phyloP scores from a whole-genome alignment of 257 asterid genomes.

The Gynochthodes officinalis region DNA sequence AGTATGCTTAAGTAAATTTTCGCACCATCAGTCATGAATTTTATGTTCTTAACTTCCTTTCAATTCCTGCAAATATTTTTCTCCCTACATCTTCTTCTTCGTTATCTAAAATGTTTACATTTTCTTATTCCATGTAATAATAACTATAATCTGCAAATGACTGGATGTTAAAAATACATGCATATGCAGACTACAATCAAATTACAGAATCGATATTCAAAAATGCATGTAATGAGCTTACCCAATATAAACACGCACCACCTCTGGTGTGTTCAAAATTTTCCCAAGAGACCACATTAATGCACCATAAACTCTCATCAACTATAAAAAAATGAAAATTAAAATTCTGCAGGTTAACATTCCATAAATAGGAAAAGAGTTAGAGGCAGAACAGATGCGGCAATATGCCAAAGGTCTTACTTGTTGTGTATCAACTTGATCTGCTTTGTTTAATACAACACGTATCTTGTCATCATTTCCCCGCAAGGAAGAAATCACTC shows the following conservation, averaged over 20 bases:
- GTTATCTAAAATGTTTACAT: neutral
- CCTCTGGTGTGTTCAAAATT: slow-evolving; percentile 91
- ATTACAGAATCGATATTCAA: too few species aligned
- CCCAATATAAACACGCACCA: slow-evolving; percentile 93
- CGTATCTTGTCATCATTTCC: slow-evolving; percentile 98
- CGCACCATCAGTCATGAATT: neutral
- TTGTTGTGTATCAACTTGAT: slow-evolving; percentile 96
- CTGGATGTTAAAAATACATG: neutral
- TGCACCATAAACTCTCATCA: slow-evolving; percentile 99
- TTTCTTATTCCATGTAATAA: neutral
- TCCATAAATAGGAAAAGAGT: neutral
- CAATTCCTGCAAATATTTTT: neutral
- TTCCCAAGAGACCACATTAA: slow-evolving; percentile 99
- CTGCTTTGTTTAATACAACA: slow-evolving; percentile 89
- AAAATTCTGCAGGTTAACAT: neutral
- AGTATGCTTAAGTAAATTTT: neutral
- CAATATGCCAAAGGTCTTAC: slow-evolving; percentile 25
- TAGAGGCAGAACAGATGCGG: neutral
- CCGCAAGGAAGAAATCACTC: slow-evolving; percentile 81
- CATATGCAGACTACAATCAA: too few species aligned
- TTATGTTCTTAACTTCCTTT: neutral
- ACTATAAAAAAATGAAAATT: slow-evolving; percentile 32
- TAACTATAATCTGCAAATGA: neutral
- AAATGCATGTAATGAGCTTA: slow-evolving; percentile 23
- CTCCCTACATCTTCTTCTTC: neutral